These are phyloP conservation scores for Cryptococcus sp. DNA, from an alignment of 1,284 basidiomycete genomes.

Conservation along the genomic window DNA sequence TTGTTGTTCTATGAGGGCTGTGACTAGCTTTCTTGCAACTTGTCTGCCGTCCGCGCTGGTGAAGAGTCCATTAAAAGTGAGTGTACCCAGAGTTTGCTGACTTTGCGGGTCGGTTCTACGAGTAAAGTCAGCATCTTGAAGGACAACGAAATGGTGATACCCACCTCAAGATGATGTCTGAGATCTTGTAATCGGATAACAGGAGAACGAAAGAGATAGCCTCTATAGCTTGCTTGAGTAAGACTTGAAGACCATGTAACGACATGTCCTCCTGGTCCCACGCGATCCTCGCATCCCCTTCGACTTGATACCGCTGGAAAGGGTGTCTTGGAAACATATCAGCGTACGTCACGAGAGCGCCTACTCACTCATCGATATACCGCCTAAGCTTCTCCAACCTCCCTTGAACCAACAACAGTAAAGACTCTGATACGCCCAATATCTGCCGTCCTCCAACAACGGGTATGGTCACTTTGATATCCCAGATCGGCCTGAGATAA, in stretches of 20 bases:
- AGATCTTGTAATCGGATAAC: conserved; percentile 84
- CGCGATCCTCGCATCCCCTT: conserved; percentile 47
- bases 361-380: conserved; percentile 60
- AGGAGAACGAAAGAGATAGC: conserved; percentile 91
- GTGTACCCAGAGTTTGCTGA: conserved; percentile 65
- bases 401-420: conserved; percentile 70
- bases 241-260: conserved; percentile 50
- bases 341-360: neutral
- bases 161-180: conserved; percentile 79
- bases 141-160: conserved; percentile 34
- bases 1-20: conserved; percentile 95
- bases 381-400: conserved; percentile 75
- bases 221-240: conserved; percentile 82
- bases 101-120: conserved; percentile 53
- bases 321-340: conserved; percentile 30
- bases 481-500: conserved; percentile 85
- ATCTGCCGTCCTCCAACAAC: conserved; percentile 25
- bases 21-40: conserved; percentile 83
- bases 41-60: conserved; percentile 78
- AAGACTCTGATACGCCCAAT: conserved; percentile 60
- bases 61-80: conserved; percentile 84
- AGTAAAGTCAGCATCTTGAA: conserved; percentile 2
- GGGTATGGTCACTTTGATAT: conserved; percentile 65
- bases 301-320: conserved; percentile 44
- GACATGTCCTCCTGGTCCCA: conserved; percentile 51